Evolutionary conservation across 2,329 filamentous ascomycete species (phyloP), one percentile per base, ranked within the genome.

Genomic region (Trichothecium sympodiale): DNA sequence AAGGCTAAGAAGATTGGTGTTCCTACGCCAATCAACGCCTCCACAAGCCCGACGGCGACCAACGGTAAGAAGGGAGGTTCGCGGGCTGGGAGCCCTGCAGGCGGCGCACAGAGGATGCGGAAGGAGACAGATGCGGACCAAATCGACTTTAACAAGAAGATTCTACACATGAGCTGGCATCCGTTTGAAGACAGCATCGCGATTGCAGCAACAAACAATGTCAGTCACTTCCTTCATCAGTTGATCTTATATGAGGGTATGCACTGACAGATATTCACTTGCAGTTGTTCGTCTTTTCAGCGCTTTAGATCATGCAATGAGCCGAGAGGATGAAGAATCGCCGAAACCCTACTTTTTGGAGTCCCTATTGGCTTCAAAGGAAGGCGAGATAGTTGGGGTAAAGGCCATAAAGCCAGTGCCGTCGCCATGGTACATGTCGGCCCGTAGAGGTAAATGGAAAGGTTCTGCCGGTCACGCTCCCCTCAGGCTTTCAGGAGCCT

Each of bases 71-170:
- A 94, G 70, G 78, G 80, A 38, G 79, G 80, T 34, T 94, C 87
- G 43, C 77, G 91, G 62, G 85, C 88, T 39, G 84, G 80, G 46
- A 95, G 88, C 57, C 89, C 91, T 41, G 83, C 83, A 25, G 79
- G 77, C 34, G 78, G 77, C 35, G 68, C 73, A 31, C 86, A 91
- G 56, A 77, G 91, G 50, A 96, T 98, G 91, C 81, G 88, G 54
- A 96, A 95, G 67, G 91, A 98, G 68, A 98, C 91, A 36, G 91
- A 98, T 61, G 91, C 91, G 39, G 89, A 98, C 60, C 89, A 96
- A 66, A 96, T 96, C 61, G 91, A 98, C 62, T 98, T 96, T 64
- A 96, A 96, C 74, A 98, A 96, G 76, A 98, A 98, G 76, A 98
- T 98, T 52, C 60, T 98, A 56, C 91, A 98, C 61, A 98, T 98